Conservation (phyloP, 2,329 filamentous ascomycete species). For the Fusarium dimerum region DNA sequence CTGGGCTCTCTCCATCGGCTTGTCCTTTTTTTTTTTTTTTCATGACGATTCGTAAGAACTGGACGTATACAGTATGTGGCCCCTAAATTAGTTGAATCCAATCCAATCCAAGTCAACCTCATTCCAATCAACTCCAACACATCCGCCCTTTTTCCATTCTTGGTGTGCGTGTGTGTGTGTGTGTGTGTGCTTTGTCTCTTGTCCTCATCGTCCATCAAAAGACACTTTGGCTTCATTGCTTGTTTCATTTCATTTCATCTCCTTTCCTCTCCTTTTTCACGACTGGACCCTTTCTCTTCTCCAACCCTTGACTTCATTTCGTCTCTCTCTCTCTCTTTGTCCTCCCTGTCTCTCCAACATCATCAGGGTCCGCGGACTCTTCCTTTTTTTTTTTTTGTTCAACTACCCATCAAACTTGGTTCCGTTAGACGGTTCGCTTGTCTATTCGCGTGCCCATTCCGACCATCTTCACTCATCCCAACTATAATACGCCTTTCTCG, state of each 20-base stretch:
- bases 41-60: background rate
- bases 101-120: conserved; percentile 23
- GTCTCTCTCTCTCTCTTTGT: background rate
- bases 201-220: conserved; percentile 2
- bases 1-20: background rate
- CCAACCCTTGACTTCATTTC: too few species aligned
- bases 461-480: background rate
- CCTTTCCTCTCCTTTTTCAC: background rate
- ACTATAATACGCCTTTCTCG: background rate
- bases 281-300: background rate
- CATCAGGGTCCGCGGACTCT: background rate
- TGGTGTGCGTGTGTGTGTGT: too few species aligned
- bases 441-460: background rate
- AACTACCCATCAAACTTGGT: background rate
- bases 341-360: background rate
- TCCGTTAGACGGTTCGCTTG: background rate
- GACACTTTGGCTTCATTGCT: background rate
- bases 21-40: too few species aligned
- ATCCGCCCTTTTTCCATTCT: conserved; percentile 5
- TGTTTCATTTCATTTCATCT: conserved; percentile 3
- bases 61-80: background rate
- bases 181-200: conserved; percentile 20
- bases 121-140: conserved; percentile 6
- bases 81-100: conserved; percentile 4
- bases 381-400: background rate